Percentiles rank a stretch among this genome's conserved stretches.
Evolutionary conservation across 148 eudicot species (phyloP).

Genomic region (Pouteria glomerata): DNA sequence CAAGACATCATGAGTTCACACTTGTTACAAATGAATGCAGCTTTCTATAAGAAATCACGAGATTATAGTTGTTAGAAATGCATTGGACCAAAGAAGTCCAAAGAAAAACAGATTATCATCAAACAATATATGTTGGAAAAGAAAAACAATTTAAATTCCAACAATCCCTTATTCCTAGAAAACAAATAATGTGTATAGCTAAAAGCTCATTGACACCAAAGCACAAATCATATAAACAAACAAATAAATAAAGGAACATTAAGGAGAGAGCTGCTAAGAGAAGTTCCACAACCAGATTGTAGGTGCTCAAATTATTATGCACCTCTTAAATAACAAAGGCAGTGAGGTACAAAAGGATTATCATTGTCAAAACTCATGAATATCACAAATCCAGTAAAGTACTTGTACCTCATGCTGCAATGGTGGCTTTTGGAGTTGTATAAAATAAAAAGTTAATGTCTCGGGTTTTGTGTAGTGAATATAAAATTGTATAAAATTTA

Average conservation of each 20-base stretch:
- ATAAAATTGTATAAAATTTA: too few relatives aligned
- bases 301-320: not conserved
- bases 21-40: constrained; percentile 6
- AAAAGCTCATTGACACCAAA: not conserved
- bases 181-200: not conserved
- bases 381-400: not conserved
- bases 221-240: not conserved
- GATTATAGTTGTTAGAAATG: not conserved
- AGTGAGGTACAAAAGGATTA: not conserved
- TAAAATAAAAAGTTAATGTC: too few relatives aligned
- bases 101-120: not conserved
- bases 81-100: not conserved
- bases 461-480: too few relatives aligned
- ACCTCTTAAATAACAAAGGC: not conserved
- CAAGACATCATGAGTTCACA: constrained; percentile 7
- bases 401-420: not conserved
- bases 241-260: not conserved
- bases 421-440: too few relatives aligned
- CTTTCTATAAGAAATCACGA: not conserved
- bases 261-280: not conserved
- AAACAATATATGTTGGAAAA: not conserved
- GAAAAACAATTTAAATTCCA: not conserved
- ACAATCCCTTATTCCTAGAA: not conserved
- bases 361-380: not conserved
- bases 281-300: not conserved